phyloP scores from a whole-genome alignment of 2,329 filamentous ascomycete species.

The Mycosphaerella sp. region DNA sequence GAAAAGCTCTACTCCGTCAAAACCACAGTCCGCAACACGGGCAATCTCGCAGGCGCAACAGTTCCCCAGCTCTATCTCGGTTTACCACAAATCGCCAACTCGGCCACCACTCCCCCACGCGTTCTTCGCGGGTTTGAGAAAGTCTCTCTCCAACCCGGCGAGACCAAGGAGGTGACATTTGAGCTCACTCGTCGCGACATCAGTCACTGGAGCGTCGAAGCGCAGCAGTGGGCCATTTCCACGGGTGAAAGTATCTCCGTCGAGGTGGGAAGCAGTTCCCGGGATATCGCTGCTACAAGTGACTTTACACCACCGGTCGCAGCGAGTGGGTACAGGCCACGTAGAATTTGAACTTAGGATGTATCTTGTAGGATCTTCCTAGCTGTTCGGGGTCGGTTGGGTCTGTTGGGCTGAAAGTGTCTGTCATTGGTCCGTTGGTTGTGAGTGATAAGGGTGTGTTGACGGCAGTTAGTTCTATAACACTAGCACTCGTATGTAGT shows the following conservation, averaged over 20 bases:
- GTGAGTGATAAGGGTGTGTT: too few species aligned
- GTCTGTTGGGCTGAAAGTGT: too few species aligned
- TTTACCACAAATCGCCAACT: conserved; percentile 38
- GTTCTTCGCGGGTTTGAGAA: conserved; percentile 41
- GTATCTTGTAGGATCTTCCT: neutral
- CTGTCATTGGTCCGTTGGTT: too few species aligned
- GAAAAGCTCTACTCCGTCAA: conserved; percentile 53
- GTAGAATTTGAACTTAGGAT: neutral
- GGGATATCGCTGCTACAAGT: conserved; percentile 22
- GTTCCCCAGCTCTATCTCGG: conserved; percentile 51
- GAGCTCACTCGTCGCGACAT: conserved; percentile 19
- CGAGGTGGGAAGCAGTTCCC: conserved; percentile 25
- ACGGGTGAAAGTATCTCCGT: conserved; percentile 12
- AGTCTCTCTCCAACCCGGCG: conserved; percentile 22
- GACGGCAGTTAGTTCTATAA: too few species aligned
- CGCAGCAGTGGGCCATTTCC: conserved; percentile 12
- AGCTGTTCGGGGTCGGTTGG: neutral
- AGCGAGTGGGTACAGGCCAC: neutral
- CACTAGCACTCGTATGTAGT: too few species aligned
- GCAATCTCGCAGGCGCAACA: conserved; percentile 46
- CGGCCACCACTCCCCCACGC: conserved; percentile 27
- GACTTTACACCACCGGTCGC: conserved; percentile 10
- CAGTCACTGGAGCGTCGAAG: conserved; percentile 23
- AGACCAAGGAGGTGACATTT: conserved; percentile 20
- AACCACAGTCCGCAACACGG: conserved; percentile 58